Evolutionary conservation across 73 alveolate species (phyloP).

Genomic region (Loxodes magnus): DNA sequence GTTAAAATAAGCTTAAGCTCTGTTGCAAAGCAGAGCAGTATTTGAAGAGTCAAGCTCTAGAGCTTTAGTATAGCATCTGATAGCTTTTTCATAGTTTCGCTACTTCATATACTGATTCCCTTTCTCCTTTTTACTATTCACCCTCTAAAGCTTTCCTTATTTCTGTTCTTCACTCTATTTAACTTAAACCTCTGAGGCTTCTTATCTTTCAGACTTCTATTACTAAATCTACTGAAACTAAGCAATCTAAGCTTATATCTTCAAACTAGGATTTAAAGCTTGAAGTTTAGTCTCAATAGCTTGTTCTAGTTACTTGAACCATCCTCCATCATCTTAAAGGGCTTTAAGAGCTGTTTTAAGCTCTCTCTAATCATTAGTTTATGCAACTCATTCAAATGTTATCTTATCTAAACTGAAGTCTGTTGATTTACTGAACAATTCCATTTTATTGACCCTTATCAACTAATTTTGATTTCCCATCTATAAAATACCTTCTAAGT

Average conservation of each 20-base stretch:
- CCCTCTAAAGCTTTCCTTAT: slow-evolving; percentile 12
- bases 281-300: slow-evolving; percentile 30
- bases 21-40: slow-evolving; percentile 19
- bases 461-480: no score
- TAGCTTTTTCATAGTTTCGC: slow-evolving; percentile 46
- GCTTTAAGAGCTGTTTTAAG: slow-evolving; percentile 42
- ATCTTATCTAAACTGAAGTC: slow-evolving; percentile 26
- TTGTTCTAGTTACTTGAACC: slow-evolving; percentile 30
- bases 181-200: neutral
- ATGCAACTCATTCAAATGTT: slow-evolving; percentile 44
- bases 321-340: slow-evolving; percentile 30
- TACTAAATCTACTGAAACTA: neutral
- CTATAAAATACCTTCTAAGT: no score
- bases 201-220: neutral
- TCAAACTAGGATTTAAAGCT: slow-evolving; percentile 27
- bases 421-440: no score
- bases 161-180: neutral
- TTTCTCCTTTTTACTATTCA: slow-evolving; percentile 56
- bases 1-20: slow-evolving; percentile 30
- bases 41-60: slow-evolving; percentile 24
- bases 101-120: slow-evolving; percentile 71
- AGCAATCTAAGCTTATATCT: neutral
- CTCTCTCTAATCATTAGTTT: slow-evolving; percentile 28
- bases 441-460: no score
- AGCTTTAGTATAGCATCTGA: slow-evolving; percentile 55